Evolutionary conservation across 2,329 filamentous ascomycete genomes (phyloP).

Genomic region (Aquanectria penicillioides): DNA sequence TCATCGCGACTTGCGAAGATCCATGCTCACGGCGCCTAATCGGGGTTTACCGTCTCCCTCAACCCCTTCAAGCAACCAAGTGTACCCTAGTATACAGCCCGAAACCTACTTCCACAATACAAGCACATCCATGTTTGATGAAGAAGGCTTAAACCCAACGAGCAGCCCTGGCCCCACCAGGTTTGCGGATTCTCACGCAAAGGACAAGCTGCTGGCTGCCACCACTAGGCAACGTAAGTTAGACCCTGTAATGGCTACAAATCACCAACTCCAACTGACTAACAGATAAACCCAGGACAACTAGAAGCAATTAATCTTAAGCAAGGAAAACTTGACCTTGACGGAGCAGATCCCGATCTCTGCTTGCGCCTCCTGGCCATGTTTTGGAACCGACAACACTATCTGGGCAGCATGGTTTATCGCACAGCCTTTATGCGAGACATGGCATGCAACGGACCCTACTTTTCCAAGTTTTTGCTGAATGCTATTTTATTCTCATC

Average conservation of each 20-base stretch:
- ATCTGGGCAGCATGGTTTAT: constrained; percentile 56
- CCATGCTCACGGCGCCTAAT: too few relatives aligned
- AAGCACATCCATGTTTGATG: constrained; percentile 31
- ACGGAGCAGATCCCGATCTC: constrained; percentile 61
- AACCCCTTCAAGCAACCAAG: neutral
- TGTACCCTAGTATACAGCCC: neutral
- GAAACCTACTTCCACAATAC: constrained; percentile 39
- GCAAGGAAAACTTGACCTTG: constrained; percentile 61
- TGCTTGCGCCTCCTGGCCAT: constrained; percentile 60
- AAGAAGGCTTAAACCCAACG: neutral
- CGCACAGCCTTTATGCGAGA: constrained; percentile 63
- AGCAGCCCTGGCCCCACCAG: too few relatives aligned
- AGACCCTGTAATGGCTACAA: constrained; percentile 30
- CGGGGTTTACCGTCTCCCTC: neutral
- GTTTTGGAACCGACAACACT: constrained; percentile 65
- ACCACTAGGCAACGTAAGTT: constrained; percentile 29
- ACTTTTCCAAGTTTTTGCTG: constrained; percentile 65
- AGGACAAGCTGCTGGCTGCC: constrained; percentile 29
- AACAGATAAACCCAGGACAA: constrained; percentile 47
- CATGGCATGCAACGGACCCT: constrained; percentile 63
- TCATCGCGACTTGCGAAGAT: too few relatives aligned
- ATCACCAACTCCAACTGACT: neutral
- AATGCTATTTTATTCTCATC: constrained; percentile 66
- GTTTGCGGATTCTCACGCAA: neutral
- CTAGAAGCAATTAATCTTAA: constrained; percentile 59